Conservation (phyloP, 805 yeast genomes). For the Cyberlindnera japonica region DNA sequence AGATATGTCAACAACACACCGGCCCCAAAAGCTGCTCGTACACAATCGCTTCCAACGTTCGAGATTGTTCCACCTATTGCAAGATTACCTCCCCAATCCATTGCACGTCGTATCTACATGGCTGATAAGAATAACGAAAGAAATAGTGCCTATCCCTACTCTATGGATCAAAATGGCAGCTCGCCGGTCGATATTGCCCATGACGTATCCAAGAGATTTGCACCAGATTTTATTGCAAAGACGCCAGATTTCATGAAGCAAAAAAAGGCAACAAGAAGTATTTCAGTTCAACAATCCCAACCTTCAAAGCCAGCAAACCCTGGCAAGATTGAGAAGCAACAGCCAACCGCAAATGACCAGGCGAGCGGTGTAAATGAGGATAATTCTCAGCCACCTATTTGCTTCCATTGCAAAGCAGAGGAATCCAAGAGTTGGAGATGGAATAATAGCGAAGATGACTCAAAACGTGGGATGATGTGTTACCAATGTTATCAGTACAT, state of each 20-base stretch:
- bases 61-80: conserved; percentile 21
- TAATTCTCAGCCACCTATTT: conserved; percentile 20
- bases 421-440: conserved; percentile 29
- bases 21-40: conserved; percentile 44
- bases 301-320: background rate
- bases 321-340: background rate
- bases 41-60: conserved; percentile 40
- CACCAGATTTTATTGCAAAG: conserved; percentile 26
- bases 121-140: conserved; percentile 24
- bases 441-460: conserved; percentile 24
- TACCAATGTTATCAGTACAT: conserved; percentile 25
- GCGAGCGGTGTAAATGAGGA: conserved; percentile 3
- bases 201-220: conserved; percentile 26
- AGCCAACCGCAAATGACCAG: background rate
- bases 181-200: conserved; percentile 8
- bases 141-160: background rate
- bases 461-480: conserved; percentile 26
- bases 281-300: background rate
- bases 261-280: background rate
- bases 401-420: conserved; percentile 26
- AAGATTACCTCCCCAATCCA: conserved; percentile 26
- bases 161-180: conserved; percentile 9
- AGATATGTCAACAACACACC: conserved; percentile 40
- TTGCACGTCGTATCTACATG: conserved; percentile 27
- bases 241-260: conserved; percentile 8